Conservation (phyloP, 805 yeast genomes). For the Metschnikowia noctiluminum region DNA sequence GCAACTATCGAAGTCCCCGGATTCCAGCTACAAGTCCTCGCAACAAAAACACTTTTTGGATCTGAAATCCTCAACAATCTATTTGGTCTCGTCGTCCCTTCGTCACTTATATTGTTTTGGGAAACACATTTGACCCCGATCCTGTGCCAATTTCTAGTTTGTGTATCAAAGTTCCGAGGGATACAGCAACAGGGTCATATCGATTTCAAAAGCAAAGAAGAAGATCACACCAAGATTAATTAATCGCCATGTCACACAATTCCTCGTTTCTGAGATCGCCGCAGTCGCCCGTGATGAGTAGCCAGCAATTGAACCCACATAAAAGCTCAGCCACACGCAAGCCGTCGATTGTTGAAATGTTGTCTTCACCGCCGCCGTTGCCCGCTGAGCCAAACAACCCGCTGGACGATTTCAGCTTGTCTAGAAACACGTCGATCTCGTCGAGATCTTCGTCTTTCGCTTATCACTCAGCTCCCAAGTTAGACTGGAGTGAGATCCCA, state of each 20-base stretch:
- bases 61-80: too few relatives aligned
- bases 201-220: too few relatives aligned
- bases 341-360: constrained; percentile 70
- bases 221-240: background rate
- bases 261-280: constrained; percentile 20
- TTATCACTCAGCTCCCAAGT: constrained; percentile 9
- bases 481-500: constrained; percentile 72
- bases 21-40: too few relatives aligned
- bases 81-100: too few relatives aligned
- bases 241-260: constrained; percentile 16
- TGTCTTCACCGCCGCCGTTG: constrained; percentile 73
- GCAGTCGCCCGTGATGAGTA: constrained; percentile 17
- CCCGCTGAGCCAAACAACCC: constrained; percentile 28
- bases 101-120: too few relatives aligned
- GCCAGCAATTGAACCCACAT: constrained; percentile 17
- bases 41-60: too few relatives aligned
- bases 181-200: too few relatives aligned
- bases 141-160: too few relatives aligned
- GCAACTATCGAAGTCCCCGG: too few relatives aligned
- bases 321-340: constrained; percentile 32
- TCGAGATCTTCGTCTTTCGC: constrained; percentile 15
- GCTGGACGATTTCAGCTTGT: constrained; percentile 34
- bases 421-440: constrained; percentile 30
- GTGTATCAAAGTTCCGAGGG: too few relatives aligned
- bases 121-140: too few relatives aligned